Evolutionary conservation across 2,329 filamentous ascomycete species (phyloP).

Genomic region (Clonostachys byssicola): DNA sequence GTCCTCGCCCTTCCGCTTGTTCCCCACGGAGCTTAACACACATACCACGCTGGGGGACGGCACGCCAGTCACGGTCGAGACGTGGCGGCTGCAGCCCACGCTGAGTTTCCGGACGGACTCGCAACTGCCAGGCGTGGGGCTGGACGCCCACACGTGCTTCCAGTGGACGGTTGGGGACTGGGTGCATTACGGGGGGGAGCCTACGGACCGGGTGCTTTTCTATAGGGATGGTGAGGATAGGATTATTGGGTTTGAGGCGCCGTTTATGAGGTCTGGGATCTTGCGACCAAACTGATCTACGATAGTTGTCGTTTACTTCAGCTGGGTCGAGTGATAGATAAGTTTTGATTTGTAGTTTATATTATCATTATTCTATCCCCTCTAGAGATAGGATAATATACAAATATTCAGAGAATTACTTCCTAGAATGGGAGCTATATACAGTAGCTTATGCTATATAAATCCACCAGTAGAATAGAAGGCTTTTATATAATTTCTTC

Average conservation of each 20-base stretch:
- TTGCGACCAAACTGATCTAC: constrained; percentile 1
- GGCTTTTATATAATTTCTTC: too few species aligned
- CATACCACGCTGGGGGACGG: constrained; percentile 4
- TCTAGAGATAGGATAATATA: too few species aligned
- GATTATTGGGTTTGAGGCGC: constrained; percentile 22
- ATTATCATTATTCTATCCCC: too few species aligned
- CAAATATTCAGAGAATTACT: too few species aligned
- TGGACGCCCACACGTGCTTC: constrained; percentile 15
- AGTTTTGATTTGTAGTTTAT: too few species aligned
- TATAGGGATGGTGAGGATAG: constrained; percentile 13
- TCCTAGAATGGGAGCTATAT: too few species aligned
- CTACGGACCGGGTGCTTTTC: constrained; percentile 23
- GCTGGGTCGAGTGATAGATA: too few species aligned
- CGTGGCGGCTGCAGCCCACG: constrained; percentile 20
- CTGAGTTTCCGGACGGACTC: constrained; percentile 7
- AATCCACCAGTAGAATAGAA: too few species aligned
- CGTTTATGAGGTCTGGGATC: constrained; percentile 21
- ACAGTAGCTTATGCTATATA: too few species aligned
- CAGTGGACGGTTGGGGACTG: constrained; percentile 25
- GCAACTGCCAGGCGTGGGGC: constrained; percentile 16
- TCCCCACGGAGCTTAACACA: constrained; percentile 13
- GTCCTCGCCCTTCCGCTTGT: constrained; percentile 12
- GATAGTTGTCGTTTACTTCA: too few species aligned
- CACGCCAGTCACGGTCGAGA: constrained; percentile 8
- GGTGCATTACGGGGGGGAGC: constrained; percentile 25